Percentiles rank a stretch among this genome's conserved stretches.
These are phyloP conservation scores for Venturia carpophila DNA, from an alignment of 2,329 filamentous ascomycete genomes.

Conservation along the genomic window DNA sequence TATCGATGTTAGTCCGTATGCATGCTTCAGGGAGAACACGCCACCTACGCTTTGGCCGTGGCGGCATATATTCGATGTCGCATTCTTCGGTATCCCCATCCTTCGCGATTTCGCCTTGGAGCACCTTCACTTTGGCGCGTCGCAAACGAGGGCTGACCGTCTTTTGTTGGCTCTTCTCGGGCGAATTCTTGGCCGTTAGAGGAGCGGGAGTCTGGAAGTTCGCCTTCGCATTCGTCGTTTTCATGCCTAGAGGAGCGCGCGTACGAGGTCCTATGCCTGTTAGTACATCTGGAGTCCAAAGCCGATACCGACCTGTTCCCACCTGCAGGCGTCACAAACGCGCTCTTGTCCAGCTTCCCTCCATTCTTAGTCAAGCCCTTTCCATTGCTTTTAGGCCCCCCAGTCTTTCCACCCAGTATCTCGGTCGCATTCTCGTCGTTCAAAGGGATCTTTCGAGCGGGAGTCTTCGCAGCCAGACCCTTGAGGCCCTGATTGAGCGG, in stretches of 20 bases:
- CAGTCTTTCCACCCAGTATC: constrained; percentile 38
- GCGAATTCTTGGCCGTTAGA: neutral
- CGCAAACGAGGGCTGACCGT: constrained; percentile 41
- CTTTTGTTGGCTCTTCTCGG: constrained; percentile 42
- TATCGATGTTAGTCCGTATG: neutral
- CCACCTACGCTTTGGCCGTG: constrained; percentile 50
- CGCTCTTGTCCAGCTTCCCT: constrained; percentile 49
- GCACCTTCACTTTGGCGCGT: constrained; percentile 52
- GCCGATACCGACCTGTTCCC: constrained; percentile 27
- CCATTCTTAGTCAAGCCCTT: constrained; percentile 44
- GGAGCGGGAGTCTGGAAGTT: constrained; percentile 59
- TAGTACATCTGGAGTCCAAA: neutral
- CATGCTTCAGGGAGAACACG: neutral
- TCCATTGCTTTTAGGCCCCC: constrained; percentile 51
- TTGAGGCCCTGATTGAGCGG: constrained; percentile 58
- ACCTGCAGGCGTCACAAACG: constrained; percentile 77
- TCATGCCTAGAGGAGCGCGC: constrained; percentile 80
- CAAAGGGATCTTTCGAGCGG: constrained; percentile 63
- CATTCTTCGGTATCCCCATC: constrained; percentile 52
- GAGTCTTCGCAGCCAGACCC: constrained; percentile 66
- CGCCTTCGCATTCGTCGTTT: constrained; percentile 91
- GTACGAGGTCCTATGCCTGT: constrained; percentile 49
- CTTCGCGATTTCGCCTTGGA: constrained; percentile 47
- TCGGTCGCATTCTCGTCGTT: constrained; percentile 77
- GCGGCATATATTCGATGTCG: constrained; percentile 87